Base-by-base conservation (phyloP, 1,284 basidiomycete species). In the Sporisorium exsertum region DNA sequence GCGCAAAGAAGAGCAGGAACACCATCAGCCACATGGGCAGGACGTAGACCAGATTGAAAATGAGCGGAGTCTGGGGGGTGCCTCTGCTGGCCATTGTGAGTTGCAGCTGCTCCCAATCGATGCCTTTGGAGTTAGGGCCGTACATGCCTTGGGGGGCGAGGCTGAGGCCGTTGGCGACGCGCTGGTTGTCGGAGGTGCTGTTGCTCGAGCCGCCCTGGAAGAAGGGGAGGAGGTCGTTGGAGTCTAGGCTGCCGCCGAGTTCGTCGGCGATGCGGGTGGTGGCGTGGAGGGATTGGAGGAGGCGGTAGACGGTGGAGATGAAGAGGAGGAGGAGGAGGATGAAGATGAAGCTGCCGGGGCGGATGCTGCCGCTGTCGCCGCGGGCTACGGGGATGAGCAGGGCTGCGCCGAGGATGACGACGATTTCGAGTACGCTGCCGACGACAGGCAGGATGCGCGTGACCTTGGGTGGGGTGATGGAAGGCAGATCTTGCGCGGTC, bases 21-120 rank as follows among this genome's bases (percentile, higher is more conserved):
- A 77, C 66, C 74, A 73, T 74, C 27, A 79, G 37, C 77, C 77
- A 79, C 74, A 68, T 70, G n/a, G 78, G 78, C 20, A 79, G 35
- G 5, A 79, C 58, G 43, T 79, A 79, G 15, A 79, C 78, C 58
- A 79, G 47, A 27, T 79, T 79, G 51, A 79, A 78, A 40, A 79
- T 73, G 35, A 77, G 26, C 22, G 78, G 78, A 2, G 75, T 77
- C 46, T 79, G 78, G 3, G 74, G 73, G 4, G 51, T 64, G 22
- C 64, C 62, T 26, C 78, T 67, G 33, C 66, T 68, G 5, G 78
- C 64, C 63, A 78, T 67, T 33, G 78, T 75, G 42, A 69, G 45
- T 29, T 79, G 78, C 18, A 79, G 27, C 42, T 79, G 78, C 8
- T 63, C 50, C 78, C 78, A 79, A 50, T 67, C 78, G 47, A 76